These are phyloP conservation scores for Rhododendron mucronatum DNA, from an alignment of 148 eudicot species.

Conservation along the genomic window DNA sequence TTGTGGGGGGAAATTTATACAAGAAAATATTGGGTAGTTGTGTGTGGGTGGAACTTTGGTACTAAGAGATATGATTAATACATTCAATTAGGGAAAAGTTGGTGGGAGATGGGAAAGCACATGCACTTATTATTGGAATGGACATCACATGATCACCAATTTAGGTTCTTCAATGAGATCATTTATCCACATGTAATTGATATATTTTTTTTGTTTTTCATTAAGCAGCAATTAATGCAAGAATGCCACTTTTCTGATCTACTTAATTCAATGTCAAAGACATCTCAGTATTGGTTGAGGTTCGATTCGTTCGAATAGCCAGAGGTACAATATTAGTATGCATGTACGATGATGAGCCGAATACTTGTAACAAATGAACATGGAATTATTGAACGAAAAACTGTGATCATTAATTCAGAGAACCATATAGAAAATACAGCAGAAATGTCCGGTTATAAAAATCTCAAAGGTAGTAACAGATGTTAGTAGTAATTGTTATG, in stretches of 20 bases:
- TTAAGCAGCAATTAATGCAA: neutral
- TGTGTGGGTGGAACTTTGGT: neutral
- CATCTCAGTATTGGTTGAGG: too few species aligned
- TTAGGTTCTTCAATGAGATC: neutral
- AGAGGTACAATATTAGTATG: too few species aligned
- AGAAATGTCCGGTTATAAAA: too few species aligned
- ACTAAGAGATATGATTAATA: constrained; percentile 1
- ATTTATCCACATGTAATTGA: neutral
- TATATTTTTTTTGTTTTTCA: neutral
- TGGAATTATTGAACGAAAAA: too few species aligned
- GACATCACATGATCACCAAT: neutral
- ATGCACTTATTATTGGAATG: constrained; percentile 1
- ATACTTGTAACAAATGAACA: too few species aligned
- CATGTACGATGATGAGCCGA: too few species aligned
- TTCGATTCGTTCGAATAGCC: too few species aligned
- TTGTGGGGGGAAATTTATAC: too few species aligned
- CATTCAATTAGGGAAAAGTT: neutral
- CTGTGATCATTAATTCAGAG: too few species aligned
- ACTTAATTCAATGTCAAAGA: neutral
- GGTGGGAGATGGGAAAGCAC: constrained; percentile 4
- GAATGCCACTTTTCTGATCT: neutral
- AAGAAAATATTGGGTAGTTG: neutral
- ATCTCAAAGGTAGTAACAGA: too few species aligned
- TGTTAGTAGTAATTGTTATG: too few species aligned
- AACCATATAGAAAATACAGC: too few species aligned